Evolutionary conservation across 2,329 filamentous ascomycete species (phyloP).

Genomic region (Xylaria multiplex): DNA sequence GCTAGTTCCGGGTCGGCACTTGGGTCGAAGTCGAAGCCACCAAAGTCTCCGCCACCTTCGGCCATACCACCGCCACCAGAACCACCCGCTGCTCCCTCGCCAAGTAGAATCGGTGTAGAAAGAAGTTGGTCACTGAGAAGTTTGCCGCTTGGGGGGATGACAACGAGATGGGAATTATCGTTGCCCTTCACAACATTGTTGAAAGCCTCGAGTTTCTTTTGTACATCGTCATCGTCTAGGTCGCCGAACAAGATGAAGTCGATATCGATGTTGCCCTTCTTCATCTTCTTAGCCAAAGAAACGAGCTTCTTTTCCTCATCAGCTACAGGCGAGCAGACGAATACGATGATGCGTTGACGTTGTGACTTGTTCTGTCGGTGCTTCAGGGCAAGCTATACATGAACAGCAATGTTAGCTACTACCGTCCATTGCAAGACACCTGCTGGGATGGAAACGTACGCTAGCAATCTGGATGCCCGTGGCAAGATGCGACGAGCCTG

Average conservation of each 20-base stretch:
- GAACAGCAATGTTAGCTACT: constrained; percentile 39
- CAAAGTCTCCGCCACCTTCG: constrained; percentile 73
- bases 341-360: constrained; percentile 95
- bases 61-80: constrained; percentile 64
- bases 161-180: constrained; percentile 90
- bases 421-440: not conserved
- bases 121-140: constrained; percentile 93
- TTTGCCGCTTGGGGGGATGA: constrained; percentile 90
- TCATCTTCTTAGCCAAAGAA: constrained; percentile 96
- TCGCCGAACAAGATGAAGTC: constrained; percentile 97
- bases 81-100: constrained; percentile 73
- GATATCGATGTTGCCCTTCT: constrained; percentile 94
- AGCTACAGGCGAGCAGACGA: constrained; percentile 90
- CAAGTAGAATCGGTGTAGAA: constrained; percentile 87
- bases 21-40: constrained; percentile 89
- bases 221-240: constrained; percentile 84
- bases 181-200: constrained; percentile 91
- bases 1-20: constrained; percentile 93
- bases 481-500: constrained; percentile 85
- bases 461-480: constrained; percentile 95
- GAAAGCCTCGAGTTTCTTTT: constrained; percentile 93
- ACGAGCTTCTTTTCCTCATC: constrained; percentile 91
- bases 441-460: constrained; percentile 63
- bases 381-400: constrained; percentile 85
- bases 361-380: constrained; percentile 98